Conservation (phyloP, 345 rosid species). For the Corymbia maculata region DNA sequence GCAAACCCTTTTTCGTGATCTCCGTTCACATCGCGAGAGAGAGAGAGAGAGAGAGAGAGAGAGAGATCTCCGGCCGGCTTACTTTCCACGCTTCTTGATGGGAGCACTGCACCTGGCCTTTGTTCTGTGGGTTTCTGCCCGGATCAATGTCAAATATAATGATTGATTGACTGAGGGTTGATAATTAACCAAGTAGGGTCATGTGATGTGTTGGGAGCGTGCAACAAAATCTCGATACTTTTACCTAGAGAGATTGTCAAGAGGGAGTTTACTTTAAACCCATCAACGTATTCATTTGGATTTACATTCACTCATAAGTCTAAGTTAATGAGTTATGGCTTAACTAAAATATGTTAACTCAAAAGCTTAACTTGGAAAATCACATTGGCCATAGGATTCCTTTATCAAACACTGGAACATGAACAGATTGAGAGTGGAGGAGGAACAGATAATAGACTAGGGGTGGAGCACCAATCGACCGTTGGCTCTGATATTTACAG, state of each 20-base stretch:
- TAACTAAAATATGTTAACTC: background rate
- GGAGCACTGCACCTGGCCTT: background rate
- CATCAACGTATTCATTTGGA: background rate
- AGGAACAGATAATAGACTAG: background rate
- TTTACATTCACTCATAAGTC: background rate
- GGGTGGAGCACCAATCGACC: background rate
- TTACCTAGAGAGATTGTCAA: accelerated
- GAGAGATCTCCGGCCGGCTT: background rate
- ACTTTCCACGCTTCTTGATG: background rate
- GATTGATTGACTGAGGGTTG: background rate
- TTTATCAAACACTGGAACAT: background rate
- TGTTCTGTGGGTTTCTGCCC: background rate
- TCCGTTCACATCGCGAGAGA: background rate
- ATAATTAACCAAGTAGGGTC: background rate
- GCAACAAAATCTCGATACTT: background rate
- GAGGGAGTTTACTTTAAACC: background rate
- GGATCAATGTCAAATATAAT: background rate
- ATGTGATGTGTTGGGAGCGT: accelerated
- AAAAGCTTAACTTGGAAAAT: background rate
- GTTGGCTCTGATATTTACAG: background rate
- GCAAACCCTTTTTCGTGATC: background rate
- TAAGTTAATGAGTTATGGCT: background rate
- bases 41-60: too few species aligned
- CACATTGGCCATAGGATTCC: background rate
- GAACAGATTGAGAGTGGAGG: background rate